Evolutionary conservation across 1,139 yeast genomes (phyloP), one percentile per base, ranked within the genome.

Genomic region (Hemisphaericaspora lyxosophila): DNA sequence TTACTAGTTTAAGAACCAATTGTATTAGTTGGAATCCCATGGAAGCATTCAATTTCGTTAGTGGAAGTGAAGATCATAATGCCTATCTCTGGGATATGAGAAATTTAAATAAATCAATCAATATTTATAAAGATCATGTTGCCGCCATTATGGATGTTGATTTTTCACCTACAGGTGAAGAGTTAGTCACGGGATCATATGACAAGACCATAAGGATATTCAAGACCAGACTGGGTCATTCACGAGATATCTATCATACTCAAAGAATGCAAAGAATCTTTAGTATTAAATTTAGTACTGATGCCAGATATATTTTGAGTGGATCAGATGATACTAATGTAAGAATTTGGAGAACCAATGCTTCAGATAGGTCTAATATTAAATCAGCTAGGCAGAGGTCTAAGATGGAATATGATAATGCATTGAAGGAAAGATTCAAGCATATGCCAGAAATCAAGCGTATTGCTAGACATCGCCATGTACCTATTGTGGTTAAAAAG

Each of bases 311-410:
- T 60, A 79, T 94, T 28, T 67, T 90, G 41, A 80, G 89, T 46
- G 98, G 97, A 12, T 87, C 96, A 2, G 98, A 92, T 62, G 99
- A 92, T 59, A 95, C 97, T 49, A 94, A 94, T 59, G 80, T 94
- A 30, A 75, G 99, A 51, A 59, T 94, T 41, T 92, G 99, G 99
- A 75, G 98, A 62, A 65, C 95, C 11, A 76, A 75, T 38, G 95
- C 97, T 1, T 79, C 86, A 55, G 95, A 87, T 45, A 74, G 97
- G 52, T 75, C 95, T 1, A 82, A 80, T 41, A 82, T 89, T 46
- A 86, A 85, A 64, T 81, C 94, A 4, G 71, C 94, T 13, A 78
- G 86, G 54, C 87, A 88, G 62, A 78, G 94, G 55, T 68, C 84
- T 49, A 87, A 88, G 63, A 69, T 89, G 49, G 96, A 92, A 62